These are phyloP conservation scores for Saccharum spontaneum DNA, from an alignment of 176 grass and related monocot genomes.

Conservation along the genomic window DNA sequence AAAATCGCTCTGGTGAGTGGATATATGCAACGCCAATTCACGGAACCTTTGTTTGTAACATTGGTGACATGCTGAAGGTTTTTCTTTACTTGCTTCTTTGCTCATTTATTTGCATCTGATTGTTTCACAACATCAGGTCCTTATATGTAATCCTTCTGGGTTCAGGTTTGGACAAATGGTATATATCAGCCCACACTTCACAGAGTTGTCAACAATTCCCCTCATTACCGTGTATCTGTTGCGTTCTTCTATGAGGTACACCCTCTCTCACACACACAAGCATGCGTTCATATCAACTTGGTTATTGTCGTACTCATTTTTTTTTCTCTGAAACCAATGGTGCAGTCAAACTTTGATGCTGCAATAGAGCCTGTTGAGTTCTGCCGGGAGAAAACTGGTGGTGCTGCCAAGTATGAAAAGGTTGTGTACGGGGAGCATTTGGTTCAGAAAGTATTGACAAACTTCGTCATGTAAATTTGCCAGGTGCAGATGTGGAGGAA, in stretches of 20 bases:
- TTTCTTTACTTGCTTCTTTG: background rate
- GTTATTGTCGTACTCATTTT: background rate
- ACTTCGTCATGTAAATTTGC: conserved; percentile 54
- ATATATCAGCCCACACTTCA: conserved; percentile 90
- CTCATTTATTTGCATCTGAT: background rate
- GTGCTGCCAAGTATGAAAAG: conserved; percentile 48
- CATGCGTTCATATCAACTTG: background rate
- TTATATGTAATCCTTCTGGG: background rate
- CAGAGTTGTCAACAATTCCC: conserved; percentile 70
- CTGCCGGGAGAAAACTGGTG: conserved; percentile 65
- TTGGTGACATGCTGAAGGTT: conserved; percentile 95
- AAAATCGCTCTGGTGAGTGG: conserved; percentile 84
- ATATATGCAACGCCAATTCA: conserved; percentile 76
- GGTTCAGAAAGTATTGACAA: conserved; percentile 64
- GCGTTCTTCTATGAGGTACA: conserved; percentile 87
- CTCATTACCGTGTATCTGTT: conserved; percentile 77
- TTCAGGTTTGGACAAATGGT: conserved; percentile 90
- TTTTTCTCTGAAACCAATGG: background rate
- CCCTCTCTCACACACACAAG: background rate
- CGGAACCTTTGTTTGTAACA: conserved; percentile 92
- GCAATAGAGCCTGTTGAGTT: conserved; percentile 60
- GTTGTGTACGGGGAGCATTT: conserved; percentile 84
- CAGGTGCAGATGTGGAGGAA: background rate
- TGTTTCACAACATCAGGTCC: background rate
- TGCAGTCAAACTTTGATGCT: conserved; percentile 82